Base-by-base conservation (phyloP, 225 moss, liverwort and hornwort genomes). In the Ulota crispa region DNA sequence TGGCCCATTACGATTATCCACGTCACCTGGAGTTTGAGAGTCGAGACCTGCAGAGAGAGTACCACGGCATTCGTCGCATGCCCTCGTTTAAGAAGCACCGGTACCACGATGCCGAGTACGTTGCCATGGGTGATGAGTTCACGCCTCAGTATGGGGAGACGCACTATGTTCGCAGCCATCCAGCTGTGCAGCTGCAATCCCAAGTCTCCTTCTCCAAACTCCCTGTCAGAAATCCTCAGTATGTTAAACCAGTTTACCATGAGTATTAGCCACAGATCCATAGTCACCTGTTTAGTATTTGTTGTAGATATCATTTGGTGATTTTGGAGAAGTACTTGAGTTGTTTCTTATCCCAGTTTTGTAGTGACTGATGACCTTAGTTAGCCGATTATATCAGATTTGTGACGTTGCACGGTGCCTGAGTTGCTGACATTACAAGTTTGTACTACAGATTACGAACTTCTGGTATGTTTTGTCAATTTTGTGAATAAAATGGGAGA, bases 171-270 rank as follows among this genome's bases (percentile, higher is more conserved):
- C 52, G 57, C 13, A 60, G 36, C 10, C 70, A 71, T 43, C 85
- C 8, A 5, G 81, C 83, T 0, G 18, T n/a, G 34, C 39, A 9
- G 39, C n/a, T 80, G 66, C 89, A 80, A 34, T 81, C 87, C 1
- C 87, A 89, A 83, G 80, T 87, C 54, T 89, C 89, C 19, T 89
- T 89, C 81, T 87, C 89, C 28, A 85, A 83, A 21, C 73, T 89
- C 20, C 83, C 85, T n/a, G 83, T 85, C 75, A 50, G 50, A 18
- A 89, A 89, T 45, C 71, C 76, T 1, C 41, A 67, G 63, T 83
- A 85, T 2, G 65, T 79, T 45, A 37, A 87, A 47, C 89, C 75
- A 0, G 23, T 15, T 30, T 86, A 85, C 31, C 78, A 73, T 74
- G 86, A 86, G 39, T 86, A 78, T 39, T 86, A 34, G 24, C 20